Evolutionary conservation across 2,329 filamentous ascomycete species (phyloP).

Genomic region (Fonsecaea pugnacius): DNA sequence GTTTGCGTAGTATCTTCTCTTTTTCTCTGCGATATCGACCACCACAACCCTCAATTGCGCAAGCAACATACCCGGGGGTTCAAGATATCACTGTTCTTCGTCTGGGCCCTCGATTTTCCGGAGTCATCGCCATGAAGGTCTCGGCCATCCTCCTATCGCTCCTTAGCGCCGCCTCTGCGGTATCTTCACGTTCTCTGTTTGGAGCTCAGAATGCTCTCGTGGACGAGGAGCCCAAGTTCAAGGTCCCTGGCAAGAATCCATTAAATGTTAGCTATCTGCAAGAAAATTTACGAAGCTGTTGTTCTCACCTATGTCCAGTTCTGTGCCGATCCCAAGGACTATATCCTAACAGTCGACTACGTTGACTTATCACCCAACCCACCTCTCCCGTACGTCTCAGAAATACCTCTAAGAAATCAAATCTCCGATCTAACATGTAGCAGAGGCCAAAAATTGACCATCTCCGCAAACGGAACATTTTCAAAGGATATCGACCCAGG

Average conservation of each 20-base stretch:
- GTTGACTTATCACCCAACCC: conserved; percentile 87
- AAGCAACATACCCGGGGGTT: neutral
- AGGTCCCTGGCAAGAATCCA: conserved; percentile 83
- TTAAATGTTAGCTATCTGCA: conserved; percentile 54
- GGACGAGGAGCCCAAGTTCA: conserved; percentile 56
- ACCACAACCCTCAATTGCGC: neutral
- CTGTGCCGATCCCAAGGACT: conserved; percentile 70
- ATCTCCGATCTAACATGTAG: conserved; percentile 10
- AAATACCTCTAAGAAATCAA: neutral
- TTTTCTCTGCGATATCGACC: conserved; percentile 24
- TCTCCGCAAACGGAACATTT: conserved; percentile 78
- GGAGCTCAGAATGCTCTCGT: conserved; percentile 59
- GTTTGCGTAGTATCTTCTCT: neutral
- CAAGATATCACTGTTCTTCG: neutral
- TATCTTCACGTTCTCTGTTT: conserved; percentile 49
- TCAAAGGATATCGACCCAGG: conserved; percentile 73
- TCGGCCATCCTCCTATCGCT: conserved; percentile 48
- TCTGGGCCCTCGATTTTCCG: neutral
- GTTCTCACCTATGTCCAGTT: conserved; percentile 48
- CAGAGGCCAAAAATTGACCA: conserved; percentile 77
- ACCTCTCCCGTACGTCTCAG: conserved; percentile 72
- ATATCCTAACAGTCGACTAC: conserved; percentile 75
- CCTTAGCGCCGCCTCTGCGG: conserved; percentile 49
- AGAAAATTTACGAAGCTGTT: neutral
- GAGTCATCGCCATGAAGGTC: conserved; percentile 29